These are phyloP conservation scores for Sarocladium brachiariae DNA, from an alignment of 2,329 filamentous ascomycete genomes.

Conservation along the genomic window DNA sequence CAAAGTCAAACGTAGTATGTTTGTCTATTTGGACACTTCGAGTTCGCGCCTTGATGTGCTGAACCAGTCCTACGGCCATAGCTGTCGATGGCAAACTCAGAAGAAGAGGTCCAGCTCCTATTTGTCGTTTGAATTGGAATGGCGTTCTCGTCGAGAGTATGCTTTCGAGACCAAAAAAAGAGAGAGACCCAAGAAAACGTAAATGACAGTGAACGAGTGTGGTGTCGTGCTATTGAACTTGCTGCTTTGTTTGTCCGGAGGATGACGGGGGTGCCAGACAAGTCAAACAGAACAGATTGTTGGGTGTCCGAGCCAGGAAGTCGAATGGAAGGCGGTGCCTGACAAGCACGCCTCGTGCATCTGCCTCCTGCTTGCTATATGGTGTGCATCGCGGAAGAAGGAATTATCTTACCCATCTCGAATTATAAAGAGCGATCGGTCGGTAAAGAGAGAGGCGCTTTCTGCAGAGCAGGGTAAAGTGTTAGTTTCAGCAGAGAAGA, in stretches of 20 bases:
- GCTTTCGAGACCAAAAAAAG: conserved; percentile 26
- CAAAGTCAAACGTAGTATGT: conserved; percentile 7
- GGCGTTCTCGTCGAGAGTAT: conserved; percentile 15
- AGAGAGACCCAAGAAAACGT: conserved; percentile 39
- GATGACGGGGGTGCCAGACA: conserved; percentile 13
- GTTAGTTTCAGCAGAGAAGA: not conserved
- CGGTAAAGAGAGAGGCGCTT: conserved; percentile 12
- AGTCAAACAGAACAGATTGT: not conserved
- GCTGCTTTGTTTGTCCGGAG: conserved; percentile 16
- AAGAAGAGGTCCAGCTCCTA: conserved; percentile 20
- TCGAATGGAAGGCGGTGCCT: not conserved
- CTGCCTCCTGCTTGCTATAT: conserved; percentile 22
- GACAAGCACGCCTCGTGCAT: conserved; percentile 10
- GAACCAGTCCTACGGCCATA: conserved; percentile 36
- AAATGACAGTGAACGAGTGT: conserved; percentile 33
- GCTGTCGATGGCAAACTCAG: conserved; percentile 18
- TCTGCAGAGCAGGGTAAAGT: not conserved
- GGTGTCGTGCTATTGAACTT: conserved; percentile 24
- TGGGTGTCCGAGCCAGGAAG: not conserved
- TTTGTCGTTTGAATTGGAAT: not conserved
- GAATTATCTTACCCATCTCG: conserved; percentile 34
- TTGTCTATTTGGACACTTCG: conserved; percentile 44
- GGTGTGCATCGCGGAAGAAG: conserved; percentile 21
- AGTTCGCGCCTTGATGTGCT: conserved; percentile 37
- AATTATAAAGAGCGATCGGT: conserved; percentile 31